Percentiles rank a stretch among this genome's conserved stretches.
Conservation (phyloP, 805 yeast genomes). For the Sporopachydermia quercuum region DNA sequence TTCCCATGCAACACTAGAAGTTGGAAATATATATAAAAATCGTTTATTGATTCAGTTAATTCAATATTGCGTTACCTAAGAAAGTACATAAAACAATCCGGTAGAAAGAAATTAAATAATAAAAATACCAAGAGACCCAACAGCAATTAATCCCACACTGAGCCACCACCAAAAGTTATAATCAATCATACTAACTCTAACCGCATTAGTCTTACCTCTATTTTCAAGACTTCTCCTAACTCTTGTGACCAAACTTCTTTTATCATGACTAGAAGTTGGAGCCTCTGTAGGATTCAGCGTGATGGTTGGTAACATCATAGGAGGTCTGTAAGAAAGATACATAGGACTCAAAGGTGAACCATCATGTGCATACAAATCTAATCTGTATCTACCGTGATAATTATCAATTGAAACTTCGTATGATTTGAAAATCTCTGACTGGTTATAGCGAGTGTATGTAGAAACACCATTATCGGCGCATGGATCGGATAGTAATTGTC, state of each 20-base stretch:
- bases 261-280: slow-evolving; percentile 18
- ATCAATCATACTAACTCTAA: slow-evolving; percentile 16
- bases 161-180: slow-evolving; percentile 2
- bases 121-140: slow-evolving; percentile 1
- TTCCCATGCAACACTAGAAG: no score
- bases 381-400: slow-evolving; percentile 72
- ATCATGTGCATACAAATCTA: slow-evolving; percentile 47
- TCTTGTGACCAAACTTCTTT: slow-evolving; percentile 23
- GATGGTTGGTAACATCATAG: slow-evolving; percentile 87
- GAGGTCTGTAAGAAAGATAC: slow-evolving; percentile 85
- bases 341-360: slow-evolving; percentile 77
- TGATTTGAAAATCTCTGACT: slow-evolving; percentile 41
- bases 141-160: slow-evolving; percentile 2
- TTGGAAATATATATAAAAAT: no score
- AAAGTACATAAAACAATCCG: no score
- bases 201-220: slow-evolving; percentile 64
- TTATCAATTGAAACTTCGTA: slow-evolving; percentile 50
- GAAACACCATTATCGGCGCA: slow-evolving; percentile 53
- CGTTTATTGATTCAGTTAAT: no score
- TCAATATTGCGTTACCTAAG: no score
- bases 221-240: slow-evolving; percentile 70
- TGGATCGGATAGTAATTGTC: slow-evolving; percentile 81
- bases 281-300: slow-evolving; percentile 75
- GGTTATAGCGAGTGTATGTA: slow-evolving; percentile 56
- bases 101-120: no score